A percentile compares a stretch with the other conserved stretches of the same genome.
phyloP scores from a whole-genome alignment of 2,329 filamentous ascomycete genomes.

The Hymenotorrendiella dingleyae region DNA sequence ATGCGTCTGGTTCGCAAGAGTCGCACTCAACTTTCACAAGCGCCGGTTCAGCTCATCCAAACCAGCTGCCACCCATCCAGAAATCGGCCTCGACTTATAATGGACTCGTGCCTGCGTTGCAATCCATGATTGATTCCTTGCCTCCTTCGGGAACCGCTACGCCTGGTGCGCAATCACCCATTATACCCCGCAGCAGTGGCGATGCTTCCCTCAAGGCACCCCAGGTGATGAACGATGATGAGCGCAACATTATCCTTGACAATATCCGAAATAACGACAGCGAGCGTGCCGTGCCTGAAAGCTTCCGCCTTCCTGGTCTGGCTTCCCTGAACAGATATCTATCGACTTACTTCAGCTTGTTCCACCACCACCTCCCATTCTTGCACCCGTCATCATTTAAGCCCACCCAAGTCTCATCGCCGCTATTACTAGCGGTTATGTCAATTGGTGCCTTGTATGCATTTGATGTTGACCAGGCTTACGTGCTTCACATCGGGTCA shows the following conservation, averaged over 20 bases:
- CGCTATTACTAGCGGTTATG: conserved; percentile 80
- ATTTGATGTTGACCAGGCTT: conserved; percentile 94
- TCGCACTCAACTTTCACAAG: conserved; percentile 58
- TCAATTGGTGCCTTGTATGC: conserved; percentile 96
- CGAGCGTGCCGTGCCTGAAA: conserved; percentile 77
- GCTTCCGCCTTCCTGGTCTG: conserved; percentile 79
- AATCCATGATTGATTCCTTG: conserved; percentile 67
- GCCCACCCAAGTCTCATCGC: conserved; percentile 71
- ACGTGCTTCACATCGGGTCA: conserved; percentile 94
- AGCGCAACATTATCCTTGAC: conserved; percentile 77
- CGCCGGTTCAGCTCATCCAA: conserved; percentile 48
- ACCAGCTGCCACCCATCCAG: conserved; percentile 63
- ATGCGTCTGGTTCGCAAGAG: conserved; percentile 62
- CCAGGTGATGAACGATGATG: conserved; percentile 76
- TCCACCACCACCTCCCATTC: conserved; percentile 95
- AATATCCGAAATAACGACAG: conserved; percentile 77
- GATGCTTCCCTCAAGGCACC: conserved; percentile 67
- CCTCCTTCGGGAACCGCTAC: conserved; percentile 64
- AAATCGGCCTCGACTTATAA: conserved; percentile 48
- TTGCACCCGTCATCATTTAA: conserved; percentile 88
- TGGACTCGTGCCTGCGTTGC: conserved; percentile 60
- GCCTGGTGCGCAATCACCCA: conserved; percentile 69
- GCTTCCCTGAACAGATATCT: conserved; percentile 84
- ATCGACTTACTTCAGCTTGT: conserved; percentile 92
- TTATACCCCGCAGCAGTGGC: conserved; percentile 59